Percentiles rank a stretch among this genome's conserved stretches.
Evolutionary conservation across 208 protist species (phyloP).

Genomic region (Leishmania gerbilli): DNA sequence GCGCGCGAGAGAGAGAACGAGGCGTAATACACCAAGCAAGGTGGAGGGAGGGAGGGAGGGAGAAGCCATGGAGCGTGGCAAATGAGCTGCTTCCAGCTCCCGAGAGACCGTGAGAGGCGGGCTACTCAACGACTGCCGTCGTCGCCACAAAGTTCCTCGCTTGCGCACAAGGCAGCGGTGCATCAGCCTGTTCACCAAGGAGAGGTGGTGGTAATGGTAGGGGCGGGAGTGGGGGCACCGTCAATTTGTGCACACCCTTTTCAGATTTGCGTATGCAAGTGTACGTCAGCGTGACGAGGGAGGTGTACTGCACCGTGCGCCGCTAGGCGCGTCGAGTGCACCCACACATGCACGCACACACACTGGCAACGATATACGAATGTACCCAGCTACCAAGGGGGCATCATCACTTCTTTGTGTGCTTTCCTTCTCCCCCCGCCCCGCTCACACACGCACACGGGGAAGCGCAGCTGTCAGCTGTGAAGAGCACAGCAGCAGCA

Average conservation of each 20-base stretch:
- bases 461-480: background rate
- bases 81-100: background rate
- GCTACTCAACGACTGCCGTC: background rate
- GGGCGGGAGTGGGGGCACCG: background rate
- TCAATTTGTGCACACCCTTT: background rate
- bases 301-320: background rate
- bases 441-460: background rate
- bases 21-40: background rate
- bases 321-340: background rate
- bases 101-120: background rate
- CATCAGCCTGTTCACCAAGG: background rate
- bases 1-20: background rate
- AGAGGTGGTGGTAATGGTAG: background rate
- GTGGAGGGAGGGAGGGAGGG: background rate
- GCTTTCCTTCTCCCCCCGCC: background rate
- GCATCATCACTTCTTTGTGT: background rate
- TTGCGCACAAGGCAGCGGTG: background rate
- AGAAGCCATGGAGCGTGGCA: background rate
- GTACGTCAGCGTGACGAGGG: background rate
- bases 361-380: background rate
- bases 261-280: background rate
- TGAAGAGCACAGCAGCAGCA: constrained; percentile 2
- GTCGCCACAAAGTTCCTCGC: background rate
- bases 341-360: background rate
- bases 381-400: background rate